Conservation (phyloP, 108 stramenopile species). For the Nitzschia inconspicua region DNA sequence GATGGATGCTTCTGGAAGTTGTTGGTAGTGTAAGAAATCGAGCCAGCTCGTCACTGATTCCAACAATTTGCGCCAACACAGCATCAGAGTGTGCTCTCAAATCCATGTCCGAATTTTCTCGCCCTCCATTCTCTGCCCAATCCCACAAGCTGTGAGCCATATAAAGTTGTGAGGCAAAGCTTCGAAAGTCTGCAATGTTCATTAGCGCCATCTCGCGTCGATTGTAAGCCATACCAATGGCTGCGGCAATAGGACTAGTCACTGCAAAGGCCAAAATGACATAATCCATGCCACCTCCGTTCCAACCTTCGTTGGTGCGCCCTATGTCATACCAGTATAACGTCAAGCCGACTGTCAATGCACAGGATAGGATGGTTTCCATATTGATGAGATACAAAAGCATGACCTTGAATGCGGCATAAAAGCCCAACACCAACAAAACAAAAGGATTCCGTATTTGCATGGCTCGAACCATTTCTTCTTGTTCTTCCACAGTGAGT, state of each 20-base stretch:
- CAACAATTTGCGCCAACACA: slow-evolving; percentile 41
- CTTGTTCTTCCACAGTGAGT: slow-evolving; percentile 16
- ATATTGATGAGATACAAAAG: slow-evolving; percentile 35
- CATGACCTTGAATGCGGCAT: slow-evolving; percentile 41
- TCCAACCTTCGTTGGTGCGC: not conserved
- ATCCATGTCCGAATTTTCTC: slow-evolving; percentile 23
- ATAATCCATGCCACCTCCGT: slow-evolving; percentile 29
- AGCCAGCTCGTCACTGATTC: slow-evolving; percentile 46
- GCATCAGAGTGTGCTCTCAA: slow-evolving; percentile 51
- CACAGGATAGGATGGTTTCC: slow-evolving; percentile 38
- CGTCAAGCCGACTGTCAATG: slow-evolving; percentile 39
- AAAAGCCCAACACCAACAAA: slow-evolving; percentile 25
- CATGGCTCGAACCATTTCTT: not conserved
- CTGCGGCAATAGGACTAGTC: slow-evolving; percentile 38
- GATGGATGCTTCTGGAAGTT: slow-evolving; percentile 42
- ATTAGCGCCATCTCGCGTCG: slow-evolving; percentile 45
- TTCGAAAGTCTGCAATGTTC: slow-evolving; percentile 35
- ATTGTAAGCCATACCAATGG: slow-evolving; percentile 45
- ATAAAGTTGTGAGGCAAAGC: slow-evolving; percentile 37
- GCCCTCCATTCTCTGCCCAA: slow-evolving; percentile 40
- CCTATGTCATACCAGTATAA: slow-evolving; percentile 16
- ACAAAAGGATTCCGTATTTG: slow-evolving; percentile 1
- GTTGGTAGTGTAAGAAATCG: slow-evolving; percentile 55
- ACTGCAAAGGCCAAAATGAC: slow-evolving; percentile 49
- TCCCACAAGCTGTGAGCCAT: slow-evolving; percentile 54